Conservation (phyloP, 73 alveolate species). For the Paramecium sonneborni region DNA sequence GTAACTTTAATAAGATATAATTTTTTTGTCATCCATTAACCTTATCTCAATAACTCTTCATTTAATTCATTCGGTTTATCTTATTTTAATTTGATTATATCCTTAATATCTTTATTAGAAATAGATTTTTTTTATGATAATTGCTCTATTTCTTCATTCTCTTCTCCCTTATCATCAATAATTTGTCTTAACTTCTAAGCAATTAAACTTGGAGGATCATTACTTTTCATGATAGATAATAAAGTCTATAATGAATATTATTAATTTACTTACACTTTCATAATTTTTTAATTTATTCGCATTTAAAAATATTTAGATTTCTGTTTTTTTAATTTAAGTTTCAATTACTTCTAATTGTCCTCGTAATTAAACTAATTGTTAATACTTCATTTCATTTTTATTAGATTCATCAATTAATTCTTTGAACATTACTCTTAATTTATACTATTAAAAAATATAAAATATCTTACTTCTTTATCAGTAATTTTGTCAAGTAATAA, state of each 20-base stretch:
- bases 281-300: constrained; percentile 56
- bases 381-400: constrained; percentile 56
- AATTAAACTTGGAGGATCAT: constrained; percentile 54
- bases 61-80: constrained; percentile 68
- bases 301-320: constrained; percentile 60
- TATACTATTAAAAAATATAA: neutral
- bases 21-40: constrained; percentile 67
- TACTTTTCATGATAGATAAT: constrained; percentile 54
- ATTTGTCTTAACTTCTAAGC: constrained; percentile 58
- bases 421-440: constrained; percentile 61
- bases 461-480: constrained; percentile 43
- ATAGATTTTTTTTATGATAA: constrained; percentile 41
- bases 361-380: constrained; percentile 41
- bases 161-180: constrained; percentile 25
- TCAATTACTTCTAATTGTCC: constrained; percentile 62
- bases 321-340: constrained; percentile 59
- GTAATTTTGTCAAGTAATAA: constrained; percentile 55
- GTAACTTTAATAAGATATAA: constrained; percentile 62
- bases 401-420: constrained; percentile 67
- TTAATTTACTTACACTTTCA: constrained; percentile 47
- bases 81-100: constrained; percentile 57
- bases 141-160: constrained; percentile 46
- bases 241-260: neutral
- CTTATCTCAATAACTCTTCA: constrained; percentile 65
- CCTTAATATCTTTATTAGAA: constrained; percentile 65